These are phyloP conservation scores for Vachellia collinsii DNA, from an alignment of 306 rosid genomes.

Conservation along the genomic window DNA sequence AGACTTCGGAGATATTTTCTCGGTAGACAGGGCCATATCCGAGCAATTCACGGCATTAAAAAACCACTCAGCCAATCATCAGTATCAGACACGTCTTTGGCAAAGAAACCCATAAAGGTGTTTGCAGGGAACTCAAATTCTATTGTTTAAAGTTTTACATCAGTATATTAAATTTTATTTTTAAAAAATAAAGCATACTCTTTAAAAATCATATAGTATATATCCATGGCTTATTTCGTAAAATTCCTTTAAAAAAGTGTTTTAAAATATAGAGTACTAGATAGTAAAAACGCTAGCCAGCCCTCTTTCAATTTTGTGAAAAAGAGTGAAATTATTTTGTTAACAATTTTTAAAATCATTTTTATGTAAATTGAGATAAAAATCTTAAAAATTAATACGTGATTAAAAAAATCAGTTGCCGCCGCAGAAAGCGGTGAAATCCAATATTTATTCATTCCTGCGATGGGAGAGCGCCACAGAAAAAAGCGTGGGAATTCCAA, in stretches of 20 bases:
- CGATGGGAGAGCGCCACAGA: slow-evolving; percentile 28
- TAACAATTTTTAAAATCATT: too few relatives aligned
- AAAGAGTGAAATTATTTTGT: too few relatives aligned
- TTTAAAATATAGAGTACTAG: too few relatives aligned
- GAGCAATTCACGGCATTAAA: not conserved
- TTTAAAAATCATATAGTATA: not conserved
- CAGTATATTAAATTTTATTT: not conserved
- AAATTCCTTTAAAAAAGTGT: too few relatives aligned
- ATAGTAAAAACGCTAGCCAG: too few relatives aligned
- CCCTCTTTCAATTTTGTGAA: too few relatives aligned
- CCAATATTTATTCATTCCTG: not conserved
- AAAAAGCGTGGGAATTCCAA: not conserved
- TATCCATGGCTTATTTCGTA: not conserved
- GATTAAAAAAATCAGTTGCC: not conserved
- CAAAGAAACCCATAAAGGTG: not conserved
- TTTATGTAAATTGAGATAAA: too few relatives aligned
- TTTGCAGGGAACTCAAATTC: not conserved
- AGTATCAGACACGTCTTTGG: not conserved
- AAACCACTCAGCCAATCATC: not conserved
- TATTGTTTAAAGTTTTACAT: not conserved
- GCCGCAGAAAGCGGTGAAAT: slow-evolving; percentile 36
- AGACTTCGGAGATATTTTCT: not conserved
- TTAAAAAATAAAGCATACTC: not conserved
- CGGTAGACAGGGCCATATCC: not conserved
- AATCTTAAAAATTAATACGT: too few relatives aligned